Base-by-base conservation (phyloP, 805 yeast species). In the Nakazawaea anatomiae region DNA sequence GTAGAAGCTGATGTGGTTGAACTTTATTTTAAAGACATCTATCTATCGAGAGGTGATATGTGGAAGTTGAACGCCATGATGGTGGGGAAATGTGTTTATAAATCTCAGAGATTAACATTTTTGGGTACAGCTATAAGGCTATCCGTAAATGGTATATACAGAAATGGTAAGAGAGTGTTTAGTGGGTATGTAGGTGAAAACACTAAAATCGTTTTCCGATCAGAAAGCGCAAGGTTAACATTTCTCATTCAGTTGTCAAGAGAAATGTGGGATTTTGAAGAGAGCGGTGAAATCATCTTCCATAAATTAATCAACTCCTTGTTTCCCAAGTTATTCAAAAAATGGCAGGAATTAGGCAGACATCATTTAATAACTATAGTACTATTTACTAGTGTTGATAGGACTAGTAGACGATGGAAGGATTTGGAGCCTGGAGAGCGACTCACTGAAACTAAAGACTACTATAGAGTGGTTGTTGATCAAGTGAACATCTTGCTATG, bases 211-310 rank as follows among this genome's bases (percentile, higher is more conserved):
- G 88, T 90, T 0, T 92, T 87, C 64, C 76, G 99, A 44, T 89
- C 97, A 1, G 97, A 92, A 60, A 85, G 96, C 40, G 95, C 97
- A 1, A 80, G 87, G 51, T 70, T 92, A 51, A 79, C 89, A 12
- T 87, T 91, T 46, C 73, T 94, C 55, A 82, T 94, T 47, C 99
- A 94, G 63, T 81, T 91, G 54, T 87, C 97, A 1, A 78, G 86
- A 39, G 99, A 94, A 61, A 94, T 94, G 97, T 94, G 97, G 95
- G 89, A 90, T 64, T 94, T 94, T 66, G 98, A 94, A 66, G 97
- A 91, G 61, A 87, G 87, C 57, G 99, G 99, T 1, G 97, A 92
- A 61, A 87, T 91, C 49, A 80, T 89, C 79, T 92, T 92, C 64
- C 92, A 91, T 64, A 89, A 90, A 66, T 80, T 94, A 58, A 89